These are phyloP conservation scores for Leucocoprinus leucothites DNA, from an alignment of 768 basidiomycete species.

Conservation along the genomic window DNA sequence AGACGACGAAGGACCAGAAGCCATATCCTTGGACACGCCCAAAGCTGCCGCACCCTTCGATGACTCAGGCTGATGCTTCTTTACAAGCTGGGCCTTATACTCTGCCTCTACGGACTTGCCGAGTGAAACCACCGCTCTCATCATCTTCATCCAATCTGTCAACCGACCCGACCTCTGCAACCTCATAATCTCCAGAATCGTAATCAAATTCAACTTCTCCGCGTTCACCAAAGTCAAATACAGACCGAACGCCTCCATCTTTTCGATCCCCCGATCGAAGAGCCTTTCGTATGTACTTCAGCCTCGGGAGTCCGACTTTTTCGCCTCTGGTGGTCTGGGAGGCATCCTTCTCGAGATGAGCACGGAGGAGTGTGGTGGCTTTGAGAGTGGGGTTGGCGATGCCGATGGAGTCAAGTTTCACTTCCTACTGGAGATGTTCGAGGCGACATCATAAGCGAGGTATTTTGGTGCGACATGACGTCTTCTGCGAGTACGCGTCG, in stretches of 20 bases:
- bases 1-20: not conserved
- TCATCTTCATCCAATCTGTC: constrained; percentile 85
- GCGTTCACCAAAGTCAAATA: constrained; percentile 75
- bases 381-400: constrained; percentile 42
- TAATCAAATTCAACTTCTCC: constrained; percentile 81
- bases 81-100: constrained; percentile 82
- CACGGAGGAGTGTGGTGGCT: constrained; percentile 51
- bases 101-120: constrained; percentile 88
- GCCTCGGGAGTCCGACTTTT: not conserved
- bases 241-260: constrained; percentile 43
- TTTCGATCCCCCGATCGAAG: not conserved
- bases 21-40: not conserved
- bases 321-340: constrained; percentile 29
- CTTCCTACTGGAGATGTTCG: constrained; percentile 64
- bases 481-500: constrained; percentile 65
- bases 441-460: constrained; percentile 84
- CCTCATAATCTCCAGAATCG: constrained; percentile 87
- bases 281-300: not conserved
- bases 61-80: constrained; percentile 59
- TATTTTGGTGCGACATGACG: constrained; percentile 68
- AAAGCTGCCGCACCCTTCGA: constrained; percentile 14
- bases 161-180: constrained; percentile 74
- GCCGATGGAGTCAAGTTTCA: constrained; percentile 56
- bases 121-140: constrained; percentile 74
- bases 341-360: constrained; percentile 44